Base-by-base conservation (phyloP, 2,329 filamentous ascomycete species). In the Fusarium miscanthi region DNA sequence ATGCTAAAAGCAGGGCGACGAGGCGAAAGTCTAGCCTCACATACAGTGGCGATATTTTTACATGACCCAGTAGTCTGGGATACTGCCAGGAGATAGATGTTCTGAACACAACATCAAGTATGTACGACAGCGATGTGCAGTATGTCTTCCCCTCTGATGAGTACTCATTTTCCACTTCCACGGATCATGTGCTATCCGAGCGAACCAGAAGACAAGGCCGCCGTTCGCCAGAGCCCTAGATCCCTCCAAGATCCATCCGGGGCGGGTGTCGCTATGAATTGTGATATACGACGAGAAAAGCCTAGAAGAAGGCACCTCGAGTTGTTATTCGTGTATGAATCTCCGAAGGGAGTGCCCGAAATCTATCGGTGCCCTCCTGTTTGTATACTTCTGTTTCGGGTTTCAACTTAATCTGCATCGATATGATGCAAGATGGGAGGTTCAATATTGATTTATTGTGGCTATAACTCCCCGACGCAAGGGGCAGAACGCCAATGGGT, bases 281-380 rank as follows among this genome's bases (percentile, higher is more conserved):
- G 52, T 76, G 74, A 76, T 56, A 76, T 76, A 38, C 70, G 74
- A 74, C 58, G 42, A 61, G 54, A 59, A 30, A 72, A 61, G 46
- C 46, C 62, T 45, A 58, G 57, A 38, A 30, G 33, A 49, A 59
- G 48, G 42, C 54, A 33, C 19, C 37, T 27, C 23, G 33, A 61
- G 48, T 64, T 57, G 46, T 38, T n/a, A 40, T 53, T 38, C 40
- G 48, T 33, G 45, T 52, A 25, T 33, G 46, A 30, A 42, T 45
- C 48, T 48, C 56, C 46, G 37, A 62, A 72, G 64, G 61, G 72
- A 76, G 74, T 73, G 74, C 41, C 74, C 70, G 74, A 76, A 73
- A 75, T 60, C 38, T 40, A 38, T 75, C 73, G 74, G 73, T 63
- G 51, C 25, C 65, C 54, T 66, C 48, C 43, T 41, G 30, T 48